Conservation (phyloP, 140 eudicot genomes). For the Anethum foeniculum region DNA sequence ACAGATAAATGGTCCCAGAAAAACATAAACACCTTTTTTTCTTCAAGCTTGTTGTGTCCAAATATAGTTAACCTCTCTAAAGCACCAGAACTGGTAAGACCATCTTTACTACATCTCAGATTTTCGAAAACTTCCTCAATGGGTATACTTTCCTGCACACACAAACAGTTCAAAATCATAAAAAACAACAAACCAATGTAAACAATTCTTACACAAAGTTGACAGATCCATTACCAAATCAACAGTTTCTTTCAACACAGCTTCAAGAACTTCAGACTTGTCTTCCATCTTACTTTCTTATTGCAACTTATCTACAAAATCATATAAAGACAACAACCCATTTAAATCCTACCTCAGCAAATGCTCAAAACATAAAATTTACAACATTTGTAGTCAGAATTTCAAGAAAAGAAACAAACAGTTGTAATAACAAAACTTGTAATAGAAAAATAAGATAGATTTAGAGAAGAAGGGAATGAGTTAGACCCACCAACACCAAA, state of each 20-base stretch:
- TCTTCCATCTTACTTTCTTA: conserved; percentile 48
- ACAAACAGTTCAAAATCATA: conserved; percentile 17
- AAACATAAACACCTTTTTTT: conserved; percentile 54
- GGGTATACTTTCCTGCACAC: conserved; percentile 86
- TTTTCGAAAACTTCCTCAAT: conserved; percentile 97
- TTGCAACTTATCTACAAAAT: neutral
- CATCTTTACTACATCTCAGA: conserved; percentile 95
- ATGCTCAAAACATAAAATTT: conserved; percentile 14
- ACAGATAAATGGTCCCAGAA: neutral
- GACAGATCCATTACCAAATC: conserved; percentile 92
- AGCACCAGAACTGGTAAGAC: conserved; percentile 78
- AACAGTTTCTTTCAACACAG: conserved; percentile 93
- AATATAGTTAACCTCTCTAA: conserved; percentile 76
- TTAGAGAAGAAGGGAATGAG: conserved; percentile 2
- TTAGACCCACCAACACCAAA: conserved; percentile 15
- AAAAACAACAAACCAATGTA: conserved; percentile 14
- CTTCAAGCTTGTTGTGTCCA: conserved; percentile 97
- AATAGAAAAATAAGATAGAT: neutral
- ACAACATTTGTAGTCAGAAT: neutral
- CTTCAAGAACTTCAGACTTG: conserved; percentile 93
- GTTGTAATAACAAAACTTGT: neutral
- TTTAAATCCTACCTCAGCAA: conserved; percentile 22
- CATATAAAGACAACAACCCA: conserved; percentile 11
- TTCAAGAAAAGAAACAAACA: neutral
- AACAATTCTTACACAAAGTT: conserved; percentile 13